Evolutionary conservation across 2,329 filamentous ascomycete species (phyloP).

Genomic region (Curvularia lunata): DNA sequence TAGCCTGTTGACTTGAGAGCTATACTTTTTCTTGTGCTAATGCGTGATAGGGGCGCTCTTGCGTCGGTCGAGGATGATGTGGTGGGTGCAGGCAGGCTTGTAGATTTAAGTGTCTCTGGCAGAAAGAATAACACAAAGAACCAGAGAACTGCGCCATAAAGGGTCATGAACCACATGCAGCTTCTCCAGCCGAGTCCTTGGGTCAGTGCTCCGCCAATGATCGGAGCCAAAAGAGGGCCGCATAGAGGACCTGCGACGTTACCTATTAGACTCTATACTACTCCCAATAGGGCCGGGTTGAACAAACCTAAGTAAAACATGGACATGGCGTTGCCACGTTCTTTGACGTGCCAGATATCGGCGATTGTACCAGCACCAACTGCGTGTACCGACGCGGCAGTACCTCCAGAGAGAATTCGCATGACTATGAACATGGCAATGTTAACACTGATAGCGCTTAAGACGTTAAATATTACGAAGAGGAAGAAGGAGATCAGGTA

Average conservation of each 20-base stretch:
- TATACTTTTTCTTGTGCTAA: no score
- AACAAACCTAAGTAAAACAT: constrained; percentile 1
- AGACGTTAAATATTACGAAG: constrained; percentile 40
- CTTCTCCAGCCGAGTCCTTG: not conserved
- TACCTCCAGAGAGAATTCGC: constrained; percentile 43
- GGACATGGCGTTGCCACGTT: not conserved
- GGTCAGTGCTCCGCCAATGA: not conserved
- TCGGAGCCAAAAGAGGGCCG: not conserved
- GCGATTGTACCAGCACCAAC: constrained; percentile 48
- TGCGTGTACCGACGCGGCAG: constrained; percentile 46
- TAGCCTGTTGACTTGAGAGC: no score
- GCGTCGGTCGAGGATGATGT: no score
- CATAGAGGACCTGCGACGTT: not conserved
- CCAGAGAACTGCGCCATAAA: not conserved
- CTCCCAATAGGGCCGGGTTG: not conserved
- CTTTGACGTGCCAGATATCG: constrained; percentile 46
- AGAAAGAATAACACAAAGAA: not conserved
- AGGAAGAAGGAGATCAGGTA: constrained; percentile 8
- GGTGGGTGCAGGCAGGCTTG: no score
- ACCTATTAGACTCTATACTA: not conserved
- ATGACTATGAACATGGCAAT: constrained; percentile 42
- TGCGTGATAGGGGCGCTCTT: no score
- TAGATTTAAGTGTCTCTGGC: not conserved
- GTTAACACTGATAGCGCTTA: constrained; percentile 36
- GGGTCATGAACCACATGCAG: not conserved